Evolutionary conservation across 345 rosid genomes (phyloP), one percentile per base, ranked within the genome.

Genomic region (Anacardium occidentale): DNA sequence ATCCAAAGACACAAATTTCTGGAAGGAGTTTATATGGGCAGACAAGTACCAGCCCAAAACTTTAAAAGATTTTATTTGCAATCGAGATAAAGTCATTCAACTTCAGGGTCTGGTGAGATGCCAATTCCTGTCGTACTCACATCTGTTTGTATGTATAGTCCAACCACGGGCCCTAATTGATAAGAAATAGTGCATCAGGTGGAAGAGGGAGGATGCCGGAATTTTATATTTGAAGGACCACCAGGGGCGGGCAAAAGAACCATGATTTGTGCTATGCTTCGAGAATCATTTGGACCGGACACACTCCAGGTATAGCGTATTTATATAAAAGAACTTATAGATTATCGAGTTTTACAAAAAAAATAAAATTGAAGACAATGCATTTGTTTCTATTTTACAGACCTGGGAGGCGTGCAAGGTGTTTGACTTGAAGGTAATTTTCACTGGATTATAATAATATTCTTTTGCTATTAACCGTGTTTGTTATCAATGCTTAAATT

Each of bases 181-280:
- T 11, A 45, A 70, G 2, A 18, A 34, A 40, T 15, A 9, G 17
- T 25, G 54, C 13, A 12, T 15, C 25, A 64, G 52, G 59, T 37
- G 5, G 73, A 24, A 55, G 70, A 58, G 13, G 75, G 70, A 45
- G 80, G 34, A 10, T 74, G 76, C 21, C 80, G 63, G 5, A 90
- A 86, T 74, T 75, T 82, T 71, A 85, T 89, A 77, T 81, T 89
- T 61, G 80, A 89, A 85, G 93, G 93, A 64, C 86, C 81, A 9
- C 62, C 89, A 1, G 93, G 93, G 7, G 90, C 78, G 24, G 93
- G 93, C 15, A 89, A 89, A 79, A 73, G 80, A 74, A 89, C 93
- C 54, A 86, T 89, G 93, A 85, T 89, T 7, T 61, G 76, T 78
- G 93, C 90, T 50, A 76, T 86, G 81, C 83, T 89, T 50, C 76